Conservation (phyloP, 208 protist species). For the Leishmania major region DNA sequence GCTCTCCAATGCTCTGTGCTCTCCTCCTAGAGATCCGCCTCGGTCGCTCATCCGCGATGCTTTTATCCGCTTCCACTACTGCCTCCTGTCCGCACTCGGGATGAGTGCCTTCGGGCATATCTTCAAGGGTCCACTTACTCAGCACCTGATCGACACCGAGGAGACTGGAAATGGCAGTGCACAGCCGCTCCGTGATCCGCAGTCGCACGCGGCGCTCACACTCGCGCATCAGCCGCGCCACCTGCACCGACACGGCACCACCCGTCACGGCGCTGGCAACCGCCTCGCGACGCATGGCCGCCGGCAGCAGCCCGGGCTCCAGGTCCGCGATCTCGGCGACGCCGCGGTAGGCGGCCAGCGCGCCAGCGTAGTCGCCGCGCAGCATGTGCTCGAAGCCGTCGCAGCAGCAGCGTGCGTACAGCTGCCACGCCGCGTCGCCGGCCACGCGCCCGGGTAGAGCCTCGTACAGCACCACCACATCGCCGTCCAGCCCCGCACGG, state of each 20-base stretch:
- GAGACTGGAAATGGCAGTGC: background rate
- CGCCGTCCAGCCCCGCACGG: constrained; percentile 11
- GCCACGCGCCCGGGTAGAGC: constrained; percentile 17
- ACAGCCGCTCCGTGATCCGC: background rate
- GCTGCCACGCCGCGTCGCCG: constrained; percentile 26
- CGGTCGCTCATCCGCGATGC: background rate
- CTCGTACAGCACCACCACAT: constrained; percentile 38
- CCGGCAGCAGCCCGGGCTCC: constrained; percentile 18
- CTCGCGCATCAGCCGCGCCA: constrained; percentile 24
- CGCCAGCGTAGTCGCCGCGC: constrained; percentile 36
- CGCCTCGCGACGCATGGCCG: constrained; percentile 20
- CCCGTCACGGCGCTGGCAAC: constrained; percentile 3
- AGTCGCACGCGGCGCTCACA: constrained; percentile 4
- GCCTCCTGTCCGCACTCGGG: background rate
- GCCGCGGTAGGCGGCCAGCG: constrained; percentile 28
- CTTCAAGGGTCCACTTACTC: background rate
- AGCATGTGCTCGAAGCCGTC: constrained; percentile 44
- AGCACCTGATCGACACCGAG: background rate
- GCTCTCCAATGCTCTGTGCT: background rate
- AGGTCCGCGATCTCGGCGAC: constrained; percentile 24
- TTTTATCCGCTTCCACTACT: background rate
- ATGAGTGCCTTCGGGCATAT: background rate
- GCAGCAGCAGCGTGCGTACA: constrained; percentile 21
- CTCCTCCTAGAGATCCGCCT: background rate
- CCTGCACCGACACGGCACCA: constrained; percentile 19